A percentile compares a stretch with the other conserved stretches of the same genome.
phyloP scores from a whole-genome alignment of 176 grass and related monocot genomes.

The Carex parvula region DNA sequence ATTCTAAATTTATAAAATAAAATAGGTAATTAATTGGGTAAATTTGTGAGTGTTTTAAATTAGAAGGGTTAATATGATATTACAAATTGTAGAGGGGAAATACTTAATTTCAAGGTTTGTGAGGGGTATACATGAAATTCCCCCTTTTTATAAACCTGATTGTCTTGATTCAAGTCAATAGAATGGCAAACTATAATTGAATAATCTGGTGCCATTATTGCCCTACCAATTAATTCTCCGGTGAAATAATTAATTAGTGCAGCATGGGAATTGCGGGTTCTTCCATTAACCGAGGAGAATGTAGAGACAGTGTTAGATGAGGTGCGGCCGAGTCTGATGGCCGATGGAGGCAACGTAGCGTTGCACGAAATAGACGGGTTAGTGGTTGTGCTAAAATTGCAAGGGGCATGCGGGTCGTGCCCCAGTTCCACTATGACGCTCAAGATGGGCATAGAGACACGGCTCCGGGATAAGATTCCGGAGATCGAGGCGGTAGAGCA shows the following conservation, averaged over 20 bases:
- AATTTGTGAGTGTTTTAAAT: no score
- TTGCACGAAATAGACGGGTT: conserved; percentile 92
- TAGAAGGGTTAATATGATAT: no score
- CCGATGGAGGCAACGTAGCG: conserved; percentile 83
- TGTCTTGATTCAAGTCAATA: no score
- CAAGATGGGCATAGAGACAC: conserved; percentile 94
- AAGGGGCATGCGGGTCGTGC: conserved; percentile 93
- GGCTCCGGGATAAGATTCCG: conserved; percentile 91
- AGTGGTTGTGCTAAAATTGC: conserved; percentile 87
- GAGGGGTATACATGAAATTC: no score
- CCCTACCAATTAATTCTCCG: neutral
- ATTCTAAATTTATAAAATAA: no score
- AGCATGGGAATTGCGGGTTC: conserved; percentile 53
- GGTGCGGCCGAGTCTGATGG: conserved; percentile 87
- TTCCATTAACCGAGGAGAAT: conserved; percentile 79
- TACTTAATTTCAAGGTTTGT: no score
- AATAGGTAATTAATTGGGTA: no score
- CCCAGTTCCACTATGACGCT: conserved; percentile 97
- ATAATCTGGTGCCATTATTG: neutral
- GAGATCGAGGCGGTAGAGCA: conserved; percentile 84
- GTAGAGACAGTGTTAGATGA: conserved; percentile 84
- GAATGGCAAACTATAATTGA: neutral
- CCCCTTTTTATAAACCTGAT: neutral
- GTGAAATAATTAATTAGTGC: conserved; percentile 6
- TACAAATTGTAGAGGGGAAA: no score